Percentiles rank a stretch among this genome's conserved stretches.
phyloP scores from a whole-genome alignment of 208 protist species.

The Phytomonas sp. region DNA sequence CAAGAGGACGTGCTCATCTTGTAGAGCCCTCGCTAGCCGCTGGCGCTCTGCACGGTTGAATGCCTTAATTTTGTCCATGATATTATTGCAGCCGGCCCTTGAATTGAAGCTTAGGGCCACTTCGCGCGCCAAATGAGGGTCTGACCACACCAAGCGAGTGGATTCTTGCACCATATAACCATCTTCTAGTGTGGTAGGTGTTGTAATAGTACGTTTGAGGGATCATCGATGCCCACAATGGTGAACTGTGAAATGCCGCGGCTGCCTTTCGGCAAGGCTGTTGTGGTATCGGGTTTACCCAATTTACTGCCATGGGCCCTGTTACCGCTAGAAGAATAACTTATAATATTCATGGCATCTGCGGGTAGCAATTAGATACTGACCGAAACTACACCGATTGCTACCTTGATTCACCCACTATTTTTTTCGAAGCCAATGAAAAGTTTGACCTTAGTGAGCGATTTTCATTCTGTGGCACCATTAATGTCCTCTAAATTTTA shows the following conservation, averaged over 20 bases:
- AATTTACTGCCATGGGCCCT: neutral
- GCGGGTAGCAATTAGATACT: neutral
- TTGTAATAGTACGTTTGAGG: conserved; percentile 56
- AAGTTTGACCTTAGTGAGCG: conserved; percentile 68
- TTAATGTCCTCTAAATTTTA: too few relatives aligned
- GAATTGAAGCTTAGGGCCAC: conserved; percentile 73
- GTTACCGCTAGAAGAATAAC: too few relatives aligned
- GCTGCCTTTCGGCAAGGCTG: conserved; percentile 10
- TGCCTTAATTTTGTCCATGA: conserved; percentile 30
- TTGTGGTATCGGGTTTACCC: neutral
- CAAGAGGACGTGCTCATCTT: conserved; percentile 8
- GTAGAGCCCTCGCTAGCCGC: neutral
- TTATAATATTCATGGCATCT: neutral
- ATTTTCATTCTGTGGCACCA: conserved; percentile 9
- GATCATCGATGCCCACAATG: conserved; percentile 41
- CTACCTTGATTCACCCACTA: conserved; percentile 55
- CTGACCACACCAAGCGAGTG: conserved; percentile 63
- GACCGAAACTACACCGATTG: conserved; percentile 44
- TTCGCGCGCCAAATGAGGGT: conserved; percentile 43
- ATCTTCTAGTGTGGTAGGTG: conserved; percentile 45
- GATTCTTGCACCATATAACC: conserved; percentile 65
- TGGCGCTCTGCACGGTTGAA: conserved; percentile 32
- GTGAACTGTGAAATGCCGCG: conserved; percentile 25
- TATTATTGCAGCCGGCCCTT: conserved; percentile 47
- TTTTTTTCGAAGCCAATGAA: conserved; percentile 42